Percentiles rank a stretch among this genome's conserved stretches.
Conservation (phyloP, 2,329 filamentous ascomycete species). For the Chalaropsis thielavioides region DNA sequence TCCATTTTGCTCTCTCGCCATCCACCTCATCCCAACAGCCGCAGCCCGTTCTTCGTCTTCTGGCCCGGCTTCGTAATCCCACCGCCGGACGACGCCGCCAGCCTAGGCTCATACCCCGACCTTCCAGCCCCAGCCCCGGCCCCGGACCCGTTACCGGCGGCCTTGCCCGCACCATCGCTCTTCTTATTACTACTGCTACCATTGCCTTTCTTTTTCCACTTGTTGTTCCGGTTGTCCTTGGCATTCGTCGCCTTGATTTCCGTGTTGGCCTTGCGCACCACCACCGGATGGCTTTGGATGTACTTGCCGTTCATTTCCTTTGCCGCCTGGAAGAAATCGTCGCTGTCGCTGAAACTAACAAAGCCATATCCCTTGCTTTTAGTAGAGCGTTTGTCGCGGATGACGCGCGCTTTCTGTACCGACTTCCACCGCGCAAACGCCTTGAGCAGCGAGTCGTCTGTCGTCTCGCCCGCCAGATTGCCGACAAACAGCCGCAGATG, state of each 20-base stretch:
- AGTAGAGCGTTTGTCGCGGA: conserved; percentile 87
- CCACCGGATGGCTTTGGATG: conserved; percentile 89
- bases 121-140: conserved; percentile 17
- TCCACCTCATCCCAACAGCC: conserved; percentile 38
- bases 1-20: too few species aligned
- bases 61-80: conserved; percentile 48
- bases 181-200: conserved; percentile 25
- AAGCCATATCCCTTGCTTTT: conserved; percentile 97
- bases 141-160: conserved; percentile 19
- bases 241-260: conserved; percentile 70
- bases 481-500: conserved; percentile 94
- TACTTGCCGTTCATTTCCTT: conserved; percentile 99
- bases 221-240: conserved; percentile 37
- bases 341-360: conserved; percentile 85
- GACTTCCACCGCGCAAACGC: conserved; percentile 81
- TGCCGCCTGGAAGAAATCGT: conserved; percentile 91
- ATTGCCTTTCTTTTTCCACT: conserved; percentile 24
- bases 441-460: conserved; percentile 87
- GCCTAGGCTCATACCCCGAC: conserved; percentile 32
- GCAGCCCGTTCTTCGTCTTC: conserved; percentile 53
- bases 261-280: conserved; percentile 75
- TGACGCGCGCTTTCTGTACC: conserved; percentile 81
- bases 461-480: conserved; percentile 92
- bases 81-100: conserved; percentile 36
- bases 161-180: conserved; percentile 22